Base-by-base conservation (phyloP, 2,329 filamentous ascomycete species). In the Coniochaeta sp. region DNA sequence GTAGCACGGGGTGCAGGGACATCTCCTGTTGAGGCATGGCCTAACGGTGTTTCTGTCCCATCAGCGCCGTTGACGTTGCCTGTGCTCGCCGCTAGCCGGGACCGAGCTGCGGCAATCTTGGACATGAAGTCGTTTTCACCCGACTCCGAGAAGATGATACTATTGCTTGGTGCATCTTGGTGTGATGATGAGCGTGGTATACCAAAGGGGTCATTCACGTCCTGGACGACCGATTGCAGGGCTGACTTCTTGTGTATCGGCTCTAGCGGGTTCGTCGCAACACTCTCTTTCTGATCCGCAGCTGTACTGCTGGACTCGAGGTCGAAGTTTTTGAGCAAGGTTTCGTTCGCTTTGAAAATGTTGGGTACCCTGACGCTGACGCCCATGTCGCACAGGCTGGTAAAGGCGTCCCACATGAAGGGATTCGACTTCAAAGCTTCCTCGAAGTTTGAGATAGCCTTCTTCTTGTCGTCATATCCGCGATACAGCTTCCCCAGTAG, bases 401-500 rank as follows among this genome's bases (percentile, higher is more conserved):
- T 87, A 68, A 98, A 98, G 0, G 93, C 93, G 78, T 99, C 95
- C 95, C 95, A 99, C 84, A 96, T 95, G 74, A 98, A 93, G 1
- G 95, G 93, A 69, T 98, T 99, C 59, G 87, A 74, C 74, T 93
- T 96, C 67, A 99, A 77, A 6, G 93, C 86, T 62, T 96, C 91
- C 66, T 96, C 91, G 70, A 95, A 98, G 72, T 86, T 91, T 65
- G 89, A 84, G 17, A 93, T 86, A 8, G 95, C 93, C 73, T 90
- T 92, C 67, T 89, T 89, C 69, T 89, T 89, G 68, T 90, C 83
- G 67, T 96, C 89, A 67, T 95, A 88, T 2, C 85, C 90, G 57
- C 89, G 86, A 77, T 92, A 93, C 31, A 99, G 79, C 74, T 96
- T 96, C 28, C 91, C 95, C 33, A 96, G 80, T 40, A 99, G 77